Evolutionary conservation across 495 filamentous ascomycete genomes (phyloP), one percentile per base, ranked within the genome.

Genomic region (Penicillium malachiteum): DNA sequence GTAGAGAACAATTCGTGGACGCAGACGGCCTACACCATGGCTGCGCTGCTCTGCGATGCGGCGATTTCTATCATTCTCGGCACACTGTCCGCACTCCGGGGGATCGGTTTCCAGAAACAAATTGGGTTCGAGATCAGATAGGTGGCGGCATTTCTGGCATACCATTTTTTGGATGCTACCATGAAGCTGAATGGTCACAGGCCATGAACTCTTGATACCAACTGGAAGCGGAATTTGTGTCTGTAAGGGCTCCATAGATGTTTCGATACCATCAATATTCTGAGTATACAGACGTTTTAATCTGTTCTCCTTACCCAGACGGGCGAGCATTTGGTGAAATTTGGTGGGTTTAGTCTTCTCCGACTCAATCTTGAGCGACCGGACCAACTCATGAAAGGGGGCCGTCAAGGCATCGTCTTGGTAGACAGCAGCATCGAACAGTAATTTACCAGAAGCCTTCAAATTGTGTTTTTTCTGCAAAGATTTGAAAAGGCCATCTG

Each of bases 391-490:
- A 70, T 97, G 95, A 77, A 98, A 98, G 3, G 87, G 88, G 7
- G 84, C 84, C 11, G 92, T 97, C 34, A 92, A 85, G 8, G 81
- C 79, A 63, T 96, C 89, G 74, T 93, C 87, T 63, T 89, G 89
- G 74, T 97, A 98, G 55, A 98, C 94, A 3, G 93, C 95, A 46
- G 94, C 94, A 76, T 98, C 94, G 61, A 98, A 97, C 2, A 98
- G 81, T 61, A 96, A 86, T 72, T 98, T 97, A 26, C 94, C 94
- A 0, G 93, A 96, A 18, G 89, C 85, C 71, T 95, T 97, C 31
- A 96, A 76, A 48, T 92, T 93, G 71, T 96, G 90, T 58, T 96
- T 86, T 48, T 84, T 86, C 21, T 87, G 85, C 33, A 96, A 76
- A 13, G 86, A 88, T 48, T 84, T 85, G 72, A 98, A 98, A 2